Evolutionary conservation across 805 yeast species (phyloP), one percentile per base, ranked within the genome.

Genomic region (Saturnispora bothae): DNA sequence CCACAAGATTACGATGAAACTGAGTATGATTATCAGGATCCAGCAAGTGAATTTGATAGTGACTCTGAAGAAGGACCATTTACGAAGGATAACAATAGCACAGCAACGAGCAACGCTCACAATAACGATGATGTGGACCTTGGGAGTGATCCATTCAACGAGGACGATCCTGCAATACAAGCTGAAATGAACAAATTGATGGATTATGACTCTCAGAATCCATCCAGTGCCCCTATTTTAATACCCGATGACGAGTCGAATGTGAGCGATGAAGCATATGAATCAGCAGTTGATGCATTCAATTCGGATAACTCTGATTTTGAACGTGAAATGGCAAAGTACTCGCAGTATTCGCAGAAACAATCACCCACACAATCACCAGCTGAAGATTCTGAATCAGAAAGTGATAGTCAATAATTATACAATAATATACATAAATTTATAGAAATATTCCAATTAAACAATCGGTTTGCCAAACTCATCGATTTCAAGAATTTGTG

Each of bases 231-330:
- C 4, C 16, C 21, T n/a, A 20, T 25, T 10, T 10, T 22, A 22
- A 10, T 8, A 8, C 25, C 7, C 7, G 10, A 22, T 8, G 25
- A 22, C 25, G 10, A 10, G 10, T 7, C 10, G 25, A 7, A 22
- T 8, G 25, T 22, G 25, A 7, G 10, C 7, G 25, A 8, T 8
- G 42, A 39, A 12, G 38, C 31, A 26, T 39, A 36, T 13, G 4
- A 15, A 12, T 15, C 13, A 5, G 19, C 29, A 18, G 15, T 28
- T 27, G 30, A 29, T 14, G 39, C 30, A 26, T 37, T 37, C 19
- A 20, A 37, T 37, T 38, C 40, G 10, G 40, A 38, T 38, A 32
- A 38, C 26, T 32, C 36, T 4, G 40, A 38, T 16, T 32, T 27
- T 14, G 27, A 33, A 23, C 16, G 36, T 3, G 40, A 38, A 22